Evolutionary conservation across 441 rosid species (phyloP).

Genomic region (Populus hybrid): DNA sequence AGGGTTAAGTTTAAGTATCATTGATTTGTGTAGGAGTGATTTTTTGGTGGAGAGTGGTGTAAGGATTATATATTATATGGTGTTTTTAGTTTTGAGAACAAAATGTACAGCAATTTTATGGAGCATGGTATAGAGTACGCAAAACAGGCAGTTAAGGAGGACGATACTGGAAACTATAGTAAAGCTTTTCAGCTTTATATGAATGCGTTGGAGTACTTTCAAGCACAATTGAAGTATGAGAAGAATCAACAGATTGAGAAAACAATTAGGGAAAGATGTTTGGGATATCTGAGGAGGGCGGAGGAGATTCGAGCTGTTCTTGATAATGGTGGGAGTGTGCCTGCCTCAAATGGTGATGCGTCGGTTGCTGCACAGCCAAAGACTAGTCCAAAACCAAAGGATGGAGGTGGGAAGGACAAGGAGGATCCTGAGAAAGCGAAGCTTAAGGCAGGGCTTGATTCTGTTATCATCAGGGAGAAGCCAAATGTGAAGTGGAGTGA

Average conservation of each 20-base stretch:
- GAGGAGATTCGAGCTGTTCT: slow-evolving; percentile 89
- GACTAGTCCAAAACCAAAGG: slow-evolving; percentile 52
- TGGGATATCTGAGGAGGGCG: slow-evolving; percentile 84
- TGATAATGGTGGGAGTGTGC: slow-evolving; percentile 69
- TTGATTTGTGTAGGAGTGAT: not conserved
- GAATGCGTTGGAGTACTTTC: slow-evolving; percentile 95
- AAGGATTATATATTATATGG: not conserved
- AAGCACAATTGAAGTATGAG: slow-evolving; percentile 91
- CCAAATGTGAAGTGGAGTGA: slow-evolving; percentile 81
- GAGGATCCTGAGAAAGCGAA: slow-evolving; percentile 84
- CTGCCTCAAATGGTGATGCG: slow-evolving; percentile 59
- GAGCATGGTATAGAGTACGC: slow-evolving; percentile 89
- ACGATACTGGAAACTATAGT: slow-evolving; percentile 79
- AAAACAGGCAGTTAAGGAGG: slow-evolving; percentile 85
- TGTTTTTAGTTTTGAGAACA: not conserved
- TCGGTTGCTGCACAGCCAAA: slow-evolving; percentile 69
- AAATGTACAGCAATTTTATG: slow-evolving; percentile 88
- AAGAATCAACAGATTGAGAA: slow-evolving; percentile 81
- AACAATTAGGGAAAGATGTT: slow-evolving; percentile 71
- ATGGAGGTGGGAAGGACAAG: slow-evolving; percentile 47
- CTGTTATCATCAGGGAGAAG: slow-evolving; percentile 83
- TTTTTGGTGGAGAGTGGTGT: not conserved
- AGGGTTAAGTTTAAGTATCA: not conserved
- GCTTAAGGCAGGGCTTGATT: slow-evolving; percentile 75
- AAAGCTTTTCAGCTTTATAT: slow-evolving; percentile 82